These are phyloP conservation scores for Wolfiporia cocos DNA, from an alignment of 1,284 basidiomycete species.

Conservation along the genomic window DNA sequence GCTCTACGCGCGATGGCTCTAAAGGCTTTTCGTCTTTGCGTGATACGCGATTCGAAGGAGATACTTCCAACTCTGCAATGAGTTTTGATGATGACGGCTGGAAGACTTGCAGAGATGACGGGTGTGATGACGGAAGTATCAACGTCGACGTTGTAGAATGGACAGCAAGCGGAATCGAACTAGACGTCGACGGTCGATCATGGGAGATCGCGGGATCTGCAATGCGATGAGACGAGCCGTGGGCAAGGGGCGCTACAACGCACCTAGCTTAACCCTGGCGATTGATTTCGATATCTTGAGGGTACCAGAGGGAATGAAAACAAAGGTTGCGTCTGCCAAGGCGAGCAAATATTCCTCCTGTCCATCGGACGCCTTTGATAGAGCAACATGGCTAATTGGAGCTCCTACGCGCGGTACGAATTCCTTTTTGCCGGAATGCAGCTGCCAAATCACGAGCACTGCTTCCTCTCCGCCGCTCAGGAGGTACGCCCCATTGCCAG, in stretches of 20 bases:
- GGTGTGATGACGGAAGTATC: slow-evolving; percentile 89
- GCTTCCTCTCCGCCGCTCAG: slow-evolving; percentile 95
- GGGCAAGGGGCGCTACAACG: slow-evolving; percentile 17
- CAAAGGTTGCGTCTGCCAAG: slow-evolving; percentile 79
- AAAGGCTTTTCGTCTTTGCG: slow-evolving; percentile 76
- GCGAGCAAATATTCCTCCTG: slow-evolving; percentile 88
- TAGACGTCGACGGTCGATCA: slow-evolving; percentile 34
- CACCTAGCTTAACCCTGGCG: slow-evolving; percentile 75
- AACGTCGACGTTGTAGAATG: slow-evolving; percentile 71
- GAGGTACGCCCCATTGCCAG: slow-evolving; percentile 87
- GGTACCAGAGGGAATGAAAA: slow-evolving; percentile 71
- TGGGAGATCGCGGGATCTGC: slow-evolving; percentile 42
- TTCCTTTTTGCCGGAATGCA: slow-evolving; percentile 81
- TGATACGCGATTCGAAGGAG: slow-evolving; percentile 90
- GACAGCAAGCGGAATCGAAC: slow-evolving; percentile 57
- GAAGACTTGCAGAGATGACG: slow-evolving; percentile 91
- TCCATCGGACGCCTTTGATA: slow-evolving; percentile 37
- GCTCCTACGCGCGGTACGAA: slow-evolving; percentile 93
- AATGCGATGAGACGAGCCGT: slow-evolving; percentile 1
- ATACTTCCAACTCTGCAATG: slow-evolving; percentile 86
- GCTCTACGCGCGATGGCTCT: slow-evolving; percentile 75
- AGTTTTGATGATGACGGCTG: slow-evolving; percentile 70
- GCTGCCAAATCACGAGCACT: slow-evolving; percentile 94
- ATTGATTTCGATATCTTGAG: slow-evolving; percentile 74
- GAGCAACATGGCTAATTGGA: slow-evolving; percentile 72